Percentiles rank a stretch among this genome's conserved stretches.
phyloP scores from a whole-genome alignment of 2,329 filamentous ascomycete species.

The Neocucurbitaria cava region DNA sequence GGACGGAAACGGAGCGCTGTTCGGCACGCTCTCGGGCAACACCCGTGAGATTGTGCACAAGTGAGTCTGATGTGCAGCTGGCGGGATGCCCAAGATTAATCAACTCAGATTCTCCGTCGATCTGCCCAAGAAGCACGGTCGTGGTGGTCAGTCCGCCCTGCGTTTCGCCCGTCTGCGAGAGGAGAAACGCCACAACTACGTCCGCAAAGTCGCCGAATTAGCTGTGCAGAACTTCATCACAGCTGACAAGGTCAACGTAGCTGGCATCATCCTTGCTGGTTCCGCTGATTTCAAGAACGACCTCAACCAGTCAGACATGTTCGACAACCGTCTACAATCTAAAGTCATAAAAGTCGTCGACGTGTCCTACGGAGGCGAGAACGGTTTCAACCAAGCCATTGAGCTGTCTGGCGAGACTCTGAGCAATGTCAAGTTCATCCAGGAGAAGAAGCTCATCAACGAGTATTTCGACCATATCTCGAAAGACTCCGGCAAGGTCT shows the following conservation, averaged over 20 bases:
- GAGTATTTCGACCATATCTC: conserved; percentile 99
- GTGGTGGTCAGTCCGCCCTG: conserved; percentile 98
- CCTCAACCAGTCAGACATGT: conserved; percentile 95
- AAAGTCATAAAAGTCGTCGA: conserved; percentile 99
- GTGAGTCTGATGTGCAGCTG: conserved; percentile 28
- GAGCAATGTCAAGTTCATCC: conserved; percentile 99
- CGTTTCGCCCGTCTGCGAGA: conserved; percentile 99
- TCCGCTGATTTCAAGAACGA: conserved; percentile 99
- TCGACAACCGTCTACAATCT: conserved; percentile 85
- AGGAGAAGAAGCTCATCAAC: conserved; percentile 99
- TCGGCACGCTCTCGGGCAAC: conserved; percentile 96
- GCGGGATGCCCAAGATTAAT: background rate
- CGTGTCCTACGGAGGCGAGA: conserved; percentile 98
- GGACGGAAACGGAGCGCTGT: conserved; percentile 98
- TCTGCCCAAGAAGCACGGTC: conserved; percentile 99
- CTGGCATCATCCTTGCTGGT: conserved; percentile 92
- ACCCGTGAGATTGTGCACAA: conserved; percentile 97
- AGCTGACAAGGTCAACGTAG: conserved; percentile 97
- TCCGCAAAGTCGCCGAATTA: conserved; percentile 96
- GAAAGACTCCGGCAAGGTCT: conserved; percentile 94
- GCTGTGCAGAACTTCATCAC: conserved; percentile 99
- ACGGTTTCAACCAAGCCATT: conserved; percentile 99
- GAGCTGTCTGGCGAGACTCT: conserved; percentile 94
- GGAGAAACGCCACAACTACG: conserved; percentile 99
- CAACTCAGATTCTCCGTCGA: conserved; percentile 78